Conservation (phyloP, 2,329 filamentous ascomycete genomes). For the Pseudodiploospora longispora region DNA sequence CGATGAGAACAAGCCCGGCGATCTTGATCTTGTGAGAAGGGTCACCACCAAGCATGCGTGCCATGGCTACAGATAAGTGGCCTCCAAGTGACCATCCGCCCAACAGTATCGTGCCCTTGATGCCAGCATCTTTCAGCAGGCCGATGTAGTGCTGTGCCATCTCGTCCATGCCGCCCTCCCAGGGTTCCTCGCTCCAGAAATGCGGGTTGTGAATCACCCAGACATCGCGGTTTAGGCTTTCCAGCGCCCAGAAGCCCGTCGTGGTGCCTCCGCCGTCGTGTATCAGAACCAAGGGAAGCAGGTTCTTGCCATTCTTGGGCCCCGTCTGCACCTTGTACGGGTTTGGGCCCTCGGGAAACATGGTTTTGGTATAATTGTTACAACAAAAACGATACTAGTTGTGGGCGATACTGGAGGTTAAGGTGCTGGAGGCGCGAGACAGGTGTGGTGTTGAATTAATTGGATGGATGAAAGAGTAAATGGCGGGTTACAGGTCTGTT, state of each 20-base stretch:
- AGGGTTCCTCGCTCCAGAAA: slow-evolving; percentile 1
- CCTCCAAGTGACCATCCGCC: slow-evolving; percentile 6
- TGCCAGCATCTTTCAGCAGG: slow-evolving; percentile 4
- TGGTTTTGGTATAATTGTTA: no score
- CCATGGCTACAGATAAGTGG: neutral
- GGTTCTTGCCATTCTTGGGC: no score
- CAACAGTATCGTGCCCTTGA: neutral
- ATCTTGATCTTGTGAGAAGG: neutral
- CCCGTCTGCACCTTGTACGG: no score
- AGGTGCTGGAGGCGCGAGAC: no score
- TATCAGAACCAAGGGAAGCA: slow-evolving; percentile 8
- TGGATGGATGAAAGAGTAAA: no score
- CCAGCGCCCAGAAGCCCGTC: slow-evolving; percentile 5
- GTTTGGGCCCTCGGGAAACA: no score
- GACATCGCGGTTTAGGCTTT: slow-evolving; percentile 6
- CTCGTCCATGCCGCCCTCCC: slow-evolving; percentile 7
- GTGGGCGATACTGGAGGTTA: no score
- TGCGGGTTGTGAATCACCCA: slow-evolving; percentile 9
- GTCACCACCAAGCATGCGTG: neutral
- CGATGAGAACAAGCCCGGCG: neutral
- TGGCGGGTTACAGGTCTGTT: no score
- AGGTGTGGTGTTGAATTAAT: no score
- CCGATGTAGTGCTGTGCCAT: slow-evolving; percentile 8
- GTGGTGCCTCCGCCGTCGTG: slow-evolving; percentile 10
- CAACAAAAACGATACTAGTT: no score